phyloP scores from a whole-genome alignment of 495 filamentous ascomycete species.

The Penicillium chermesinum region DNA sequence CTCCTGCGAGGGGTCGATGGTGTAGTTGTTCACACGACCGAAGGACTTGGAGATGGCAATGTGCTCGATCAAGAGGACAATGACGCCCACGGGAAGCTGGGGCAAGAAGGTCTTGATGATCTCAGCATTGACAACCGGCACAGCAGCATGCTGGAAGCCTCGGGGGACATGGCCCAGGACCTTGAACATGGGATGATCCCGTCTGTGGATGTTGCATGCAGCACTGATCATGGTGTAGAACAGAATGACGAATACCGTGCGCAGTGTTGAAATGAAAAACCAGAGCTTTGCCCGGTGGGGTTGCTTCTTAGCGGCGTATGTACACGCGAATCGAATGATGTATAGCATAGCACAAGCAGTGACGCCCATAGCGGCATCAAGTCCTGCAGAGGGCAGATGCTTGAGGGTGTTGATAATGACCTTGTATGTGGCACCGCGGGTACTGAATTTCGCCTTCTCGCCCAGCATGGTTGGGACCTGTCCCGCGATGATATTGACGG shows the following conservation, averaged over 20 bases:
- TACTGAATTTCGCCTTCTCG: conserved; percentile 64
- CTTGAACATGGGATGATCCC: conserved; percentile 48
- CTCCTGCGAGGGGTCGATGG: conserved; percentile 95
- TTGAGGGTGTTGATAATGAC: conserved; percentile 87
- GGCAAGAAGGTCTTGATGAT: conserved; percentile 58
- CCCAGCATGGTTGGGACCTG: conserved; percentile 85
- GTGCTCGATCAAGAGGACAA: conserved; percentile 92
- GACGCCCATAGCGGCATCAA: conserved; percentile 88
- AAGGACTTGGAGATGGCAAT: conserved; percentile 99
- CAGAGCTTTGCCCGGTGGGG: conserved; percentile 66
- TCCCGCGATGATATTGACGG: conserved; percentile 83
- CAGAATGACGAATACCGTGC: conserved; percentile 88
- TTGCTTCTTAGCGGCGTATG: conserved; percentile 59
- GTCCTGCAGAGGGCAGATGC: conserved; percentile 56
- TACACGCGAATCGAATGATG: conserved; percentile 65
- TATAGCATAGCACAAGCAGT: conserved; percentile 82
- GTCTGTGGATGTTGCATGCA: conserved; percentile 62
- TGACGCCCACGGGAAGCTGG: conserved; percentile 73
- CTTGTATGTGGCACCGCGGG: conserved; percentile 71
- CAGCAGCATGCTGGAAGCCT: conserved; percentile 76
- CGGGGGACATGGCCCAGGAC: conserved; percentile 74
- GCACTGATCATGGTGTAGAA: conserved; percentile 92
- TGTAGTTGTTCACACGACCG: conserved; percentile 94
- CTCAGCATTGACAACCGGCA: conserved; percentile 60
- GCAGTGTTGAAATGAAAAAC: conserved; percentile 86